Conservation (phyloP, 2,329 filamentous ascomycete species). For the Chrysoporthe deuterocubensis region DNA sequence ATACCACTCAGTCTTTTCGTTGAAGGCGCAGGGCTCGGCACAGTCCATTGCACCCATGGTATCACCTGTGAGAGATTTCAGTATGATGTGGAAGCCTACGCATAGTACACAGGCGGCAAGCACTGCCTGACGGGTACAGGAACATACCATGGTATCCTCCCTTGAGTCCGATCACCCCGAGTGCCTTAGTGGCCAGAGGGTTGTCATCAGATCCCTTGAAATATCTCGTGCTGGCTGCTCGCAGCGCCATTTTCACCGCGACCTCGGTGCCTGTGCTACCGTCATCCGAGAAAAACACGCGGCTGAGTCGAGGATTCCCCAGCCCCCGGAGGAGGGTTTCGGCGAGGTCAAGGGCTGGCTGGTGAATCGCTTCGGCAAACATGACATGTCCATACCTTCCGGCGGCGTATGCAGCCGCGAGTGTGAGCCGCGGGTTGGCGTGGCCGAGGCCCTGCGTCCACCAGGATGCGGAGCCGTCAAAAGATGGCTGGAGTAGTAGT, state of each 20-base stretch:
- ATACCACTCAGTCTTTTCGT: constrained; percentile 88
- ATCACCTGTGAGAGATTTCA: constrained; percentile 46
- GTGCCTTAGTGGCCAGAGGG: background rate
- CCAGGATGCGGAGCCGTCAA: constrained; percentile 87
- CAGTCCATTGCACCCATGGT: constrained; percentile 90
- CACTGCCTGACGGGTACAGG: too few relatives aligned
- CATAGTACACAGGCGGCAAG: too few relatives aligned
- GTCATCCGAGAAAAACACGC: constrained; percentile 84
- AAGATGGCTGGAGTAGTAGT: constrained; percentile 63
- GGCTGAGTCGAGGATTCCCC: constrained; percentile 66
- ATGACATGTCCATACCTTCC: constrained; percentile 87
- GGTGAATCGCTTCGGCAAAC: constrained; percentile 81
- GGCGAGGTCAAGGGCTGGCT: constrained; percentile 73
- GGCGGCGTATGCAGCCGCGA: constrained; percentile 79
- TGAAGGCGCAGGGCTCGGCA: constrained; percentile 76
- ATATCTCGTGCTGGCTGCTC: constrained; percentile 69
- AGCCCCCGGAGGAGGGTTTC: constrained; percentile 64
- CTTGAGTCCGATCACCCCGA: constrained; percentile 63
- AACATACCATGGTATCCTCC: constrained; percentile 75
- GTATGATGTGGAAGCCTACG: too few relatives aligned
- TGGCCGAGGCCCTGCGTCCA: constrained; percentile 91
- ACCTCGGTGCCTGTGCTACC: constrained; percentile 84
- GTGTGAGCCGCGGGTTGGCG: constrained; percentile 70
- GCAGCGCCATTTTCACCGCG: constrained; percentile 81
- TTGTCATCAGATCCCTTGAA: constrained; percentile 34